Percentiles rank a stretch among this genome's conserved stretches.
Conservation (phyloP, 192 early-diverging fungal species). For the Neocallimastix lanati region DNA sequence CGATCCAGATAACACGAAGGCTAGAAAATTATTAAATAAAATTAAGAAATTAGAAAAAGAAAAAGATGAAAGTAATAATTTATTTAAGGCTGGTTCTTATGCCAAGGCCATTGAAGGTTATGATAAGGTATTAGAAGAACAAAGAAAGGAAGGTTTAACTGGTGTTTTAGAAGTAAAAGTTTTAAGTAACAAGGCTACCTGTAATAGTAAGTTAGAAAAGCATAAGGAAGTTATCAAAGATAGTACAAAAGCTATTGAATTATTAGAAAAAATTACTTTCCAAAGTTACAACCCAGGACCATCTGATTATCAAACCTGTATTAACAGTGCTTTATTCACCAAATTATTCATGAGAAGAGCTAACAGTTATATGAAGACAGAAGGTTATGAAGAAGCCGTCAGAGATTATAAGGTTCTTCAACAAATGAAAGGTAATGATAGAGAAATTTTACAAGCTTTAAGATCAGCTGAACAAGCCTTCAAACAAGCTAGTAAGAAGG, state of each 20-base stretch:
- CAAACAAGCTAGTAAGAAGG: conserved; percentile 68
- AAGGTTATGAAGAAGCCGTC: conserved; percentile 57
- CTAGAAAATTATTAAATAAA: conserved; percentile 41
- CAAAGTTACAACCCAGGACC: conserved; percentile 8
- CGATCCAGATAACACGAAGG: conserved; percentile 59
- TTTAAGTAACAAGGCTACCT: conserved; percentile 59
- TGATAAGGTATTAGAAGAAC: conserved; percentile 42
- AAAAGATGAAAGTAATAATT: conserved; percentile 57
- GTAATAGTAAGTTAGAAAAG: conserved; percentile 35
- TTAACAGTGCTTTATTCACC: conserved; percentile 30
- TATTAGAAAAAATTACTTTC: conserved; percentile 21
- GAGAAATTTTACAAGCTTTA: conserved; percentile 20
- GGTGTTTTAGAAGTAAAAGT: conserved; percentile 36
- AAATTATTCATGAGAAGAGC: conserved; percentile 66
- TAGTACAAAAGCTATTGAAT: conserved; percentile 42
- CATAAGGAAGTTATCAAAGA: conserved; percentile 37
- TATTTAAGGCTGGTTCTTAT: conserved; percentile 34
- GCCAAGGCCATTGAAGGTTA: conserved; percentile 50
- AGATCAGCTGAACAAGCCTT: conserved; percentile 41
- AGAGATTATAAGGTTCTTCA: conserved; percentile 51
- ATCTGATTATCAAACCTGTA: conserved; percentile 10
- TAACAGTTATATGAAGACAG: conserved; percentile 48
- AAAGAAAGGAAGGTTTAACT: conserved; percentile 24
- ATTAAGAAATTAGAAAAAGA: conserved; percentile 38
- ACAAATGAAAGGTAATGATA: conserved; percentile 39